Base-by-base conservation (phyloP, 1,139 yeast genomes). In the Candida albicans region DNA sequence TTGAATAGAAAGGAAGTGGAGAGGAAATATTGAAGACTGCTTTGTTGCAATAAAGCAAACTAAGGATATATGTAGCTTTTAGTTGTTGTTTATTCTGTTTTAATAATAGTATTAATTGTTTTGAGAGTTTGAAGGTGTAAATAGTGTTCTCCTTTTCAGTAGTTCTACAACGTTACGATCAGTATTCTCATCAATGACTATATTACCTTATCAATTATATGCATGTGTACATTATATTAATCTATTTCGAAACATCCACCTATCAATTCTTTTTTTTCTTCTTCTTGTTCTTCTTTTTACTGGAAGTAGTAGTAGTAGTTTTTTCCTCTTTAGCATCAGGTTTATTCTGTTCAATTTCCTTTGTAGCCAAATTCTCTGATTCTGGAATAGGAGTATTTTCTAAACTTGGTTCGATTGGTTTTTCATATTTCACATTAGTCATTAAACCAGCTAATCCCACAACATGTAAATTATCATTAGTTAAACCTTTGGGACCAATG, bases 401-500 rank as follows among this genome's bases (percentile, higher is more conserved):
- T 5, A 37, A 41, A 2, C 42, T 52, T 2, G 52, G 56, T 10
- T 59, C 64, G 5, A 55, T 60, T 18, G 22, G 22, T 18, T 18
- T 18, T 26, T 64, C 72, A 45, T 65, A 72, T 47, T 68, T 70
- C 4, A 59, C 58, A 49, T 72, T 73, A 43, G 69, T 60, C 77
- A 73, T 71, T 37, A 71, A 52, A 48, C 75, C 67, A 14, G 74
- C 67, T 48, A 70, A 61, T 1, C 78, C 79, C 8, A 63, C 55
- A 27, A 58, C 53, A 42, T 67, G 62, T 11, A 37, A 32, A 35
- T 49, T 48, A 12, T 44, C 39, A 32, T 70, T 57, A 50, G 66
- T 74, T 12, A 87, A 86, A 2, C 95, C 93, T 48, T 79, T 75
- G 3, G 97, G 96, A 0, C 97, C 97, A 41, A 90, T 60, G n/a